Evolutionary conservation across 2,329 filamentous ascomycete species (phyloP), one percentile per base, ranked within the genome.

Genomic region (Corynespora cassiicola): DNA sequence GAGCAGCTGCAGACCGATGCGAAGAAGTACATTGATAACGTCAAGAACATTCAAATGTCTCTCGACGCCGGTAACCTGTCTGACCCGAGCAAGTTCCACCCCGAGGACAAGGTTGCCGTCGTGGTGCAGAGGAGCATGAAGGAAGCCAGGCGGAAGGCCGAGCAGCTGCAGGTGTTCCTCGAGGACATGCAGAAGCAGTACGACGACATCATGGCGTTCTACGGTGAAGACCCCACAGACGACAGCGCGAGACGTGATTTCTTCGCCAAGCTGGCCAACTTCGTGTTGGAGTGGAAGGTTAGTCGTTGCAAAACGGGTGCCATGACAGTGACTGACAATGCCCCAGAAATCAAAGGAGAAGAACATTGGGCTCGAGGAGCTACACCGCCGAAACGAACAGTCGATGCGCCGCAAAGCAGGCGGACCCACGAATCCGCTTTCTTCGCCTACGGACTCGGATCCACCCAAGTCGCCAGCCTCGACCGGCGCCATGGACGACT

Each of bases 41-140:
- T 99, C 72, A 88, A 87, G 68, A 96, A 96, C 63, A 84, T 97
- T 19, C 94, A 99, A 69, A 84, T 82, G 70, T 95, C 90, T 16
- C 80, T 99, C 33, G 94, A 99, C 70, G 87, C 85, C 21, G 94
- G 94, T 57, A 97, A 96, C 66, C 76, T 99, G 49, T 96, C 90
- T 64, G 94, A 99, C 64, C 87, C 92, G 28, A 96, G 94, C 77
- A 95, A 92, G 60, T 99, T 99, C 78, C 94, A 99, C 64, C 92
- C 94, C 12, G 89, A 97, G 70, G 94, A 99, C 68, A 88, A 94
- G 45, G 91, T 97, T 27, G 87, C 86, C 47, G 88, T 95, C 70
- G 80, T 97, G 21, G 91, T 96, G 38, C 90, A 96, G 70, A 81
- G 92, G 34, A 86, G 81, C 52, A 97, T 99, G 92, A 97, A 96